These are phyloP conservation scores for Umbelopsis sp. DNA, from an alignment of 371 early-diverging fungal species.

Conservation along the genomic window DNA sequence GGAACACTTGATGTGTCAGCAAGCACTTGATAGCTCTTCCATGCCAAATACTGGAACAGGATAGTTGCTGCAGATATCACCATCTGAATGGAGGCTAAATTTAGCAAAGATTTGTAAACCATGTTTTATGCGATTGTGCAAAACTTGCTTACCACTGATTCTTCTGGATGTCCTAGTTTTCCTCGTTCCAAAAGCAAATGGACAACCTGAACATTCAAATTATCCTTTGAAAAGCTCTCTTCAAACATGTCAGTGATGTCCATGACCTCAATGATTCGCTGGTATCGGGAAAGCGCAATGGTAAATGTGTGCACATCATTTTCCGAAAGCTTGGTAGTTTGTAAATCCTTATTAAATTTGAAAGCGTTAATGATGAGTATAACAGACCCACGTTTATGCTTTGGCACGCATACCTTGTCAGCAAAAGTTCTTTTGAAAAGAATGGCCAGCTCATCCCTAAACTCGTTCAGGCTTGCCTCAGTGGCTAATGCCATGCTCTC, in stretches of 20 bases:
- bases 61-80: constrained; percentile 37
- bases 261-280: constrained; percentile 37
- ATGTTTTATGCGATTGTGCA: neutral
- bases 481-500: constrained; percentile 25
- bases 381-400: neutral
- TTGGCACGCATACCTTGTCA: constrained; percentile 32
- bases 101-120: neutral
- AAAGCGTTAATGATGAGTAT: no score
- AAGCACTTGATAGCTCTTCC: constrained; percentile 40
- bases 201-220: constrained; percentile 26
- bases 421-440: constrained; percentile 23
- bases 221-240: constrained; percentile 38
- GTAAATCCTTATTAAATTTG: constrained; percentile 41
- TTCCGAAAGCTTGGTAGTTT: constrained; percentile 37
- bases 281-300: constrained; percentile 43
- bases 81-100: constrained; percentile 22
- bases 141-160: constrained; percentile 31
- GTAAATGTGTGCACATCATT: constrained; percentile 49
- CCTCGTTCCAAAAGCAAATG: constrained; percentile 38
- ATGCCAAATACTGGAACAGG: constrained; percentile 46
- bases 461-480: constrained; percentile 42
- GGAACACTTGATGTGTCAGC: constrained; percentile 9
- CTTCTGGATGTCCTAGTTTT: constrained; percentile 33
- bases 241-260: constrained; percentile 41
- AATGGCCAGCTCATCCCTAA: constrained; percentile 34